Evolutionary conservation across 2,329 filamentous ascomycete species (phyloP).

Genomic region (Hymenoscyphus linearis): DNA sequence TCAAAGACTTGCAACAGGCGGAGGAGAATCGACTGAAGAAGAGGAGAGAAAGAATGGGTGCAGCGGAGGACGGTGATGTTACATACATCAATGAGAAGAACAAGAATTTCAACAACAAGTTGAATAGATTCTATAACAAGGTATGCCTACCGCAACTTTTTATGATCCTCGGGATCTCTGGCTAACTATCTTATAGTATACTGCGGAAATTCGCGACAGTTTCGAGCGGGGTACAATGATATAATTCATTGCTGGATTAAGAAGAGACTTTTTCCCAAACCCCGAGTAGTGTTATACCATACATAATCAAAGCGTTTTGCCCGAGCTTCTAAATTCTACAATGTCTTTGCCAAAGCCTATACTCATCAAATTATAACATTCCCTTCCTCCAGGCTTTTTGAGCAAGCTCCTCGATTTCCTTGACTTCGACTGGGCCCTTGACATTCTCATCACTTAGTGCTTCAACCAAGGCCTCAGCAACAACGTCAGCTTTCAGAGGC

Average conservation of each 20-base stretch:
- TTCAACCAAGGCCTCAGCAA: constrained; percentile 86
- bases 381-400: constrained; percentile 80
- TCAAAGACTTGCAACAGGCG: constrained; percentile 79
- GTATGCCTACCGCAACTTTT: constrained; percentile 32
- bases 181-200: constrained; percentile 55
- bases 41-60: constrained; percentile 69
- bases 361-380: constrained; percentile 59
- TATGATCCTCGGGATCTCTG: neutral
- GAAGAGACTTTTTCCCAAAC: neutral
- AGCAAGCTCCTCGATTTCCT: constrained; percentile 75
- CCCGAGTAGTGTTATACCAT: constrained; percentile 10
- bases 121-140: constrained; percentile 94
- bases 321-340: constrained; percentile 5
- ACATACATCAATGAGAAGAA: constrained; percentile 99
- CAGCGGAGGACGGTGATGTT: constrained; percentile 81
- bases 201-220: constrained; percentile 90
- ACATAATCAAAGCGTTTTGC: constrained; percentile 6
- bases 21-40: constrained; percentile 86
- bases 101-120: constrained; percentile 99
- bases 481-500: constrained; percentile 79
- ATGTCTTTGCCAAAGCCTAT: neutral
- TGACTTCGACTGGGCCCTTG: constrained; percentile 70
- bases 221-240: constrained; percentile 98
- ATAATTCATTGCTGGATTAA: constrained; percentile 36
- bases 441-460: constrained; percentile 69